Conservation (phyloP, 345 rosid genomes). For the Cardamine occulta region DNA sequence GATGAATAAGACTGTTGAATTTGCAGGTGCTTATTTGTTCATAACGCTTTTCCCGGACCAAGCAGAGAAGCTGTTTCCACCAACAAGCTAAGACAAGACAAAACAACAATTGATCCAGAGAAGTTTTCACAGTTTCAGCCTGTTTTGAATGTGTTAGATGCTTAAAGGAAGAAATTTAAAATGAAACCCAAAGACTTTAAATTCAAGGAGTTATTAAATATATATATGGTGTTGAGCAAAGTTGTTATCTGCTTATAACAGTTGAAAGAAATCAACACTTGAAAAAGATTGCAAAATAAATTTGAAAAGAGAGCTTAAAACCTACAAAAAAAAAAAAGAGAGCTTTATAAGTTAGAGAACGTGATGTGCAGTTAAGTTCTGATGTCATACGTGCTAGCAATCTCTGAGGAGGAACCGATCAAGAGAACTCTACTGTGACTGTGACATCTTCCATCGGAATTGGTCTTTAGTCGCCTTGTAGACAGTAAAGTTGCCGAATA, state of each 20-base stretch:
- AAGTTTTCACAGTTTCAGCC: constrained; percentile 35
- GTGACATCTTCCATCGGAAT: constrained; percentile 17
- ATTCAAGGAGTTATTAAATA: constrained; percentile 9
- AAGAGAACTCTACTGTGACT: constrained; percentile 38
- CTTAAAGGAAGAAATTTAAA: not conserved
- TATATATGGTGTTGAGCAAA: constrained; percentile 33
- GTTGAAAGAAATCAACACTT: constrained; percentile 34
- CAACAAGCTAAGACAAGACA: constrained; percentile 48
- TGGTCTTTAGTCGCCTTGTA: constrained; percentile 74
- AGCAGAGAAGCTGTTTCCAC: constrained; percentile 78
- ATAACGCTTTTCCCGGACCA: constrained; percentile 87
- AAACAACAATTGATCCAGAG: constrained; percentile 5
- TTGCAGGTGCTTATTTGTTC: constrained; percentile 87
- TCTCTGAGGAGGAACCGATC: constrained; percentile 33
- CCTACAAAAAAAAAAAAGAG: constrained; percentile 25
- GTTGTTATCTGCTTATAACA: constrained; percentile 36
- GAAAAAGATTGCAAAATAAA: constrained; percentile 23
- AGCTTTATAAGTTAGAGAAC: constrained; percentile 37
- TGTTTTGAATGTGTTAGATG: constrained; percentile 38
- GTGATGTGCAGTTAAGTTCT: constrained; percentile 40
- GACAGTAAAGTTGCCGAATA: constrained; percentile 97
- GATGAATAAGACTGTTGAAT: constrained; percentile 4
- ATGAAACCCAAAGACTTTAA: not conserved
- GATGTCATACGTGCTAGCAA: constrained; percentile 38
- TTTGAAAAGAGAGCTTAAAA: constrained; percentile 29